Evolutionary conservation across 345 rosid genomes (phyloP), one percentile per base, ranked within the genome.

Genomic region (Camelina laxa): DNA sequence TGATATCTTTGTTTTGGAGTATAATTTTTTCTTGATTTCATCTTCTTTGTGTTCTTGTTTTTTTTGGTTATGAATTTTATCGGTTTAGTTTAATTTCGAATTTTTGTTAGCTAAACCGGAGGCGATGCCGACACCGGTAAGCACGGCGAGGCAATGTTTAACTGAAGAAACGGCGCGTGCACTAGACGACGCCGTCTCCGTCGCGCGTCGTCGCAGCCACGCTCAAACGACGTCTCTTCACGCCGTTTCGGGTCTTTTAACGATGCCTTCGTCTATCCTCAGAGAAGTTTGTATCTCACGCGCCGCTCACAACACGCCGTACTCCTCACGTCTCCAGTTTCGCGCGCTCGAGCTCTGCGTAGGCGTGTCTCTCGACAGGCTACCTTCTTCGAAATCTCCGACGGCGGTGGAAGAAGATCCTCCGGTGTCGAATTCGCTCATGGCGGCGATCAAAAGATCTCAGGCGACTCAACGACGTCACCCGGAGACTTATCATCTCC

Each of bases 371-470:
- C 89, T 88, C 12, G 93, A 86, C 78, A 84, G 91, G 1, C 17
- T 85, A 7, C 85, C 86, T 15, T 79, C 88, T 8, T 77, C 86
- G 15, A 82, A 78, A 15, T 9, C 82, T 13, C 47, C 65, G 36
- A 33, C 51, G 51, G 15, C 44, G 47, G 73, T 33, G 15, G 31
- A 31, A 14, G 86, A 85, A 13, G 84, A 80, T 15, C 93, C 90
- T 1, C 93, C 85, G 38, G 74, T 93, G 0, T 87, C 97, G 38
- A 91, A 93, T 73, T 88, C 98, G 0, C 86, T 93, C 72, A 88
- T 90, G 97, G 98, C 97, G 62, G 97, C 96, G 67, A 90, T 94
- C 79, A 89, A 88, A 67, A 88, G 98, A 20, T 88, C 97, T 8
- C 96, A 94, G 70, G 96, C 95, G n/a, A 87, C 82, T 59, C 98